These are phyloP conservation scores for Ganoderma lingzhi DNA, from an alignment of 1,284 basidiomycete genomes.

Conservation along the genomic window DNA sequence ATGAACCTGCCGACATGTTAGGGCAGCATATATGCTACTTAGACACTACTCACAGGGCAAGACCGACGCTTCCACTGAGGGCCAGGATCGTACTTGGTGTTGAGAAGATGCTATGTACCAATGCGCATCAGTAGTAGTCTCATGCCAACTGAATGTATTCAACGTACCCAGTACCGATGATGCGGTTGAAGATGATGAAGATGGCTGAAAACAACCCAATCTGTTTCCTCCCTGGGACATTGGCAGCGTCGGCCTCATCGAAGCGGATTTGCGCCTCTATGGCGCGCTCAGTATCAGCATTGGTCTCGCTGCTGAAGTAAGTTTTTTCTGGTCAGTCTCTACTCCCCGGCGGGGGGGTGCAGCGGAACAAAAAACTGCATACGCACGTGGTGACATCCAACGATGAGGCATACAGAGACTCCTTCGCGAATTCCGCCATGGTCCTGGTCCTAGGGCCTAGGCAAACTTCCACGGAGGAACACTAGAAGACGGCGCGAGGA, in stretches of 20 bases:
- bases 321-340: neutral
- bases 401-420: neutral
- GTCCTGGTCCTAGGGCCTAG: no score
- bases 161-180: slow-evolving; percentile 58
- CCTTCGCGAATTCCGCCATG: neutral
- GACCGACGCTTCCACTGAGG: slow-evolving; percentile 68
- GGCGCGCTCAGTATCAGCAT: neutral
- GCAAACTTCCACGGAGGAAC: slow-evolving; percentile 2
- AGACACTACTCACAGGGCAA: slow-evolving; percentile 49
- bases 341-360: no score
- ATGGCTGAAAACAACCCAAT: slow-evolving; percentile 5
- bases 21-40: neutral
- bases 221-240: neutral
- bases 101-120: slow-evolving; percentile 58
- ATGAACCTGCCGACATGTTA: slow-evolving; percentile 46
- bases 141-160: no score
- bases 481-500: neutral
- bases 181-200: slow-evolving; percentile 52
- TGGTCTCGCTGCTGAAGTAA: neutral
- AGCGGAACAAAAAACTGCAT: no score
- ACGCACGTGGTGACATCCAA: neutral
- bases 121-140: neutral
- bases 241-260: slow-evolving; percentile 8
- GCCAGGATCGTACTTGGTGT: slow-evolving; percentile 69
- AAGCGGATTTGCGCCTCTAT: neutral